Conservation (phyloP, 2,329 filamentous ascomycete species). For the Scedosporium aurantiacum region DNA sequence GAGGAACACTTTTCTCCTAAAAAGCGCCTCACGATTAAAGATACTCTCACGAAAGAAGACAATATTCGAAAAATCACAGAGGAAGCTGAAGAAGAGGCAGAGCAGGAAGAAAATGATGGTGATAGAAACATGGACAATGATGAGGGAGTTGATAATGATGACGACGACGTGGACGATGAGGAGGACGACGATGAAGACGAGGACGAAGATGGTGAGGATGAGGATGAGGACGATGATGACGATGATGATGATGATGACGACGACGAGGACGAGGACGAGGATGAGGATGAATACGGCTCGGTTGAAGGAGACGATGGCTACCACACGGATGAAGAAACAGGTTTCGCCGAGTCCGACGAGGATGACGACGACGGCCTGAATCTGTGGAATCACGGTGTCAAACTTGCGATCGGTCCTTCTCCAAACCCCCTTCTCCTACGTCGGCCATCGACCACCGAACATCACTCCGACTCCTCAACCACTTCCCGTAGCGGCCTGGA, state of each 20-base stretch:
- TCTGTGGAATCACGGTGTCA: constrained; percentile 36
- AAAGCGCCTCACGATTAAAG: constrained; percentile 72
- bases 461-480: constrained; percentile 51
- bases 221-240: constrained; percentile 38
- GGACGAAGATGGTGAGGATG: constrained; percentile 37
- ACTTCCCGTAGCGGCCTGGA: constrained; percentile 31
- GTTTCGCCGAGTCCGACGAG: constrained; percentile 58
- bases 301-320: constrained; percentile 44
- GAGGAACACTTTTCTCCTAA: constrained; percentile 53
- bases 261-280: constrained; percentile 38
- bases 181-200: constrained; percentile 40
- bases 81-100: constrained; percentile 83
- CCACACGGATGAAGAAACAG: constrained; percentile 60
- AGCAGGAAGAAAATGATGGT: constrained; percentile 58
- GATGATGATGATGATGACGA: constrained; percentile 43
- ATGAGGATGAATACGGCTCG: constrained; percentile 40
- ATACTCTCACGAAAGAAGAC: constrained; percentile 84
- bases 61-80: constrained; percentile 74
- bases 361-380: constrained; percentile 52
- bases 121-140: constrained; percentile 33
- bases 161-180: constrained; percentile 36
- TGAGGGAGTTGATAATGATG: constrained; percentile 36
- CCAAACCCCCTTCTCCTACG: not conserved
- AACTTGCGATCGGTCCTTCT: constrained; percentile 23
- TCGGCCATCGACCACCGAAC: constrained; percentile 17